phyloP scores from a whole-genome alignment of 495 filamentous ascomycete genomes.

The Saxophila tyrrhenica region DNA sequence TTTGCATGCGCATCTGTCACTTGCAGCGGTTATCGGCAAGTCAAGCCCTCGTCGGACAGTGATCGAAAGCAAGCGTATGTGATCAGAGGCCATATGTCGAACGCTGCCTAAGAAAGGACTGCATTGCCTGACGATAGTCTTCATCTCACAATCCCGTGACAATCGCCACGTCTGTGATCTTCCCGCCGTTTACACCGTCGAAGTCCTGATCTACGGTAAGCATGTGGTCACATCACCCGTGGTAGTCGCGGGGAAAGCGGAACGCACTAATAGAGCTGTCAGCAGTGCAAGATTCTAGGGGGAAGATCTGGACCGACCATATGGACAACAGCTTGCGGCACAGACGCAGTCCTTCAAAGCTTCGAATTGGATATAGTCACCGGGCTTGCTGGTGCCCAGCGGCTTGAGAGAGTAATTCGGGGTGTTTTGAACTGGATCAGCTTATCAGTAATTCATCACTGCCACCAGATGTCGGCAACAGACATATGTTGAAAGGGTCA shows the following conservation, averaged over 20 bases:
- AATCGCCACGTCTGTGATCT: constrained; percentile 29
- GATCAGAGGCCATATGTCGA: too few relatives aligned
- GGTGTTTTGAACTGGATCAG: constrained; percentile 27
- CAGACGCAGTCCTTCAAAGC: constrained; percentile 28
- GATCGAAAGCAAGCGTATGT: too few relatives aligned
- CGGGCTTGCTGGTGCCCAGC: constrained; percentile 26
- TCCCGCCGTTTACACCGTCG: constrained; percentile 31
- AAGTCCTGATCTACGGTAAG: constrained; percentile 19
- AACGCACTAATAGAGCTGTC: too few relatives aligned
- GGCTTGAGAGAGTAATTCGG: constrained; percentile 31
- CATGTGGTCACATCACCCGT: too few relatives aligned
- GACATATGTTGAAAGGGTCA: constrained; percentile 24
- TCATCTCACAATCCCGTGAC: constrained; percentile 24
- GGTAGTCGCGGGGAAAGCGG: too few relatives aligned
- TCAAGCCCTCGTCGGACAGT: too few relatives aligned
- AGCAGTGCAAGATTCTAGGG: too few relatives aligned
- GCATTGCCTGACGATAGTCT: too few relatives aligned
- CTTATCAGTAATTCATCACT: constrained; percentile 26
- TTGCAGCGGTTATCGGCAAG: too few relatives aligned
- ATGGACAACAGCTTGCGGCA: constrained; percentile 22
- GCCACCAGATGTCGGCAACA: background rate
- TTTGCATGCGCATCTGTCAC: too few relatives aligned
- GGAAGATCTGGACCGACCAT: too few relatives aligned
- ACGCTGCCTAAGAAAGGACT: too few relatives aligned
- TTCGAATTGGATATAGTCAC: constrained; percentile 33